Base-by-base conservation (phyloP, 2,329 filamentous ascomycete species). In the Bipolaris cookei region DNA sequence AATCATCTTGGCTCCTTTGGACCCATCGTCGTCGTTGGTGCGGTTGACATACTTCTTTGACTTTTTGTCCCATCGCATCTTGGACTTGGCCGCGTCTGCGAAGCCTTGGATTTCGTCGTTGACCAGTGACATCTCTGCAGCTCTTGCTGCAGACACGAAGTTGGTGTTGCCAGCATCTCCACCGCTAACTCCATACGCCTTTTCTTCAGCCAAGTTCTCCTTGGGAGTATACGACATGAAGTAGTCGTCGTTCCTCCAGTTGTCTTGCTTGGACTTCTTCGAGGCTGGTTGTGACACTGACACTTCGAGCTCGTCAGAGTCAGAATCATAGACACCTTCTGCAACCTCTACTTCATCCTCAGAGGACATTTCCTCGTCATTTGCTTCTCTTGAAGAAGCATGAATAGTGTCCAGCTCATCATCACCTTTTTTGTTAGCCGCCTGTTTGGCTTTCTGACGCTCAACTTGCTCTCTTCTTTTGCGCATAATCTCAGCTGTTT, bases 191-290 rank as follows among this genome's bases (percentile, higher is more conserved):
- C 93, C 92, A 78, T 99, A 99, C 11, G 89, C 95, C 52, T 91
- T 90, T 73, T 97, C 92, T 78, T 98, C 94, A 50, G 90, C 91
- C 4, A 90, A 83, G 75, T 94, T 95, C 67, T 87, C 88, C 60
- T 90, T 88, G 0, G 95, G 95, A 1, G 87, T 91, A 82, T 99
- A 99, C 8, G 91, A 90, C 92, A 99, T 98, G 86, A 96, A 99
- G 67, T 95, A 87, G 42, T 97, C 93, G 0, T 88, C 85, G 74
- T 97, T 93, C 72, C 91, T 87, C 84, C 88, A 97, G 43, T 88
- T 84, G 11, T 79, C 68, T 25, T 63, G 63, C 54, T 38, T 72
- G 55, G 47, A 60, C 54, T 61, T 74, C 53, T 70, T 68, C 16
- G 72, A 70, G 56, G 72, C 61, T 34, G 72, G 69, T 46, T 80